Evolutionary conservation across 805 yeast species (phyloP), one percentile per base, ranked within the genome.

Genomic region (Candida coquimbonensis): DNA sequence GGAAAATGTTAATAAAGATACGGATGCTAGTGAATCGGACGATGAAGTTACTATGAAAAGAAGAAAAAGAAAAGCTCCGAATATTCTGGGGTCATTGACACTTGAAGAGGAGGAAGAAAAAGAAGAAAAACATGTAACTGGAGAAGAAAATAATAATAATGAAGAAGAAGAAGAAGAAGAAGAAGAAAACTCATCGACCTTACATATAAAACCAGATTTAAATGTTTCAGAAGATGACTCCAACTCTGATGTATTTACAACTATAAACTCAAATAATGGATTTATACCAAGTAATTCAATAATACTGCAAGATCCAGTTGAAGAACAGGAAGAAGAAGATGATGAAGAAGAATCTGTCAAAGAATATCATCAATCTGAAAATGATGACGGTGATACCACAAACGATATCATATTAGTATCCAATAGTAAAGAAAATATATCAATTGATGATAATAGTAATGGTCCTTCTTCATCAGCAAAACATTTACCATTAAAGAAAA

Each of bases 391-490:
- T 25, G 39, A 38, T 5, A 29, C 37, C n/a, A 49, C 35, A 33
- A 59, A 54, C 17, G 49, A 51, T 1, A 53, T 56, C 25, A 55
- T 56, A 2, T 49, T 55, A 16, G 56, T 55, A 7, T 54, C 56
- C 38, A 55, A 56, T 45, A 55, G 56, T 41, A 54, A 48, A 39
- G 50, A 49, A 12, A 40, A 24, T 7, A 38, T 42, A 19, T 33
- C 24, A 43, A 43, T 9, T 34, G 36, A 11, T 31, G 38, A 5
- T 14, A 27, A 5, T 33, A 39, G 5, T 36, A 12, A 29, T 29
- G 13, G 13, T 2, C 21, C 27, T 11, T 19, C 43, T 4, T 27
- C 40, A 4, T 32, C 38, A 24, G 21, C 36, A 14, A 39, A 12
- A 17, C 29, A 35, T n/a, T 26, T 40, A 8, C 42, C 42, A 7